Evolutionary conservation across 768 basidiomycete genomes (phyloP).

Genomic region (Russula ochroleuca): DNA sequence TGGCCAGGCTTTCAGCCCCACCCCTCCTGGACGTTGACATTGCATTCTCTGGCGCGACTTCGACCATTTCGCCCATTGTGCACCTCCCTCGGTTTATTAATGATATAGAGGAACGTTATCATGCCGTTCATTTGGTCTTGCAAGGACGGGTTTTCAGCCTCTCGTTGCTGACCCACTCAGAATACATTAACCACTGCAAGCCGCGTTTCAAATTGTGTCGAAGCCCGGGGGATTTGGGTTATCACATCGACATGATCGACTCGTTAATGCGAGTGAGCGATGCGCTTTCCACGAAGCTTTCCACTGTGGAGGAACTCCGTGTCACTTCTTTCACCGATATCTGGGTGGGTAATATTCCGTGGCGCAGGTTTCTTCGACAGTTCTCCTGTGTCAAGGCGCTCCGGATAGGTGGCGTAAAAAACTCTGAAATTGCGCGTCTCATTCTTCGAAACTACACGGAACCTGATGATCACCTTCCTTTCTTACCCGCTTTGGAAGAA

Average conservation of each 20-base stretch:
- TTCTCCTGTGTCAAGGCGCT: neutral
- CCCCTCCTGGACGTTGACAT: neutral
- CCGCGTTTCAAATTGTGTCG: neutral
- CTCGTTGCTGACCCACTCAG: neutral
- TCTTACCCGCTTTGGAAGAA: conserved; percentile 1
- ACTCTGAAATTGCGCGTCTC: neutral
- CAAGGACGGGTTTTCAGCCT: neutral
- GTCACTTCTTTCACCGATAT: too few relatives aligned
- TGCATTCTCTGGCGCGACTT: rapidly evolving
- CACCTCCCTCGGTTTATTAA: neutral
- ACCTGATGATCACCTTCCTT: neutral
- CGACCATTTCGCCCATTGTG: neutral
- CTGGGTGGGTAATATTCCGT: neutral
- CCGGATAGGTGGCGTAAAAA: neutral
- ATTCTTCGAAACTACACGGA: neutral
- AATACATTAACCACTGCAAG: neutral
- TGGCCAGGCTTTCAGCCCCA: neutral
- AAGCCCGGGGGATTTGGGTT: too few relatives aligned
- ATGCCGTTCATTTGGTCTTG: neutral
- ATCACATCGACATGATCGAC: too few relatives aligned
- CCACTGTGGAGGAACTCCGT: neutral
- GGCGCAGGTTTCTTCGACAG: neutral
- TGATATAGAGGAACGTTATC: neutral
- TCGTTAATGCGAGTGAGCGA: neutral
- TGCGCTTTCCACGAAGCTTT: neutral